Percentiles rank a stretch among this genome's conserved stretches.
Conservation (phyloP, 1,284 basidiomycete species). For the Cutaneotrichosporon sp. region DNA sequence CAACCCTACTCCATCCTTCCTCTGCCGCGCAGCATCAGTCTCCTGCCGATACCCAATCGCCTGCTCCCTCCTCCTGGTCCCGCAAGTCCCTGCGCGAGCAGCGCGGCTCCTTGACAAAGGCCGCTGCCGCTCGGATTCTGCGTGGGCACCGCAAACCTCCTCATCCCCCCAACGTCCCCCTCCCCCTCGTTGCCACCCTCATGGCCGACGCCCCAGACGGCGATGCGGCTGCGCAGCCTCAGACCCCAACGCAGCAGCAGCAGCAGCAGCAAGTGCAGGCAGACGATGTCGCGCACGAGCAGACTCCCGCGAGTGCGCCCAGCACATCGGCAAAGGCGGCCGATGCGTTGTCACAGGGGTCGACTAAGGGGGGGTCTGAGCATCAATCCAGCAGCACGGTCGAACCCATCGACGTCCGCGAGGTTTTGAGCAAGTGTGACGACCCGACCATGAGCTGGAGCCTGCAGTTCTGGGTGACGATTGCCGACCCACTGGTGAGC, state of each 20-base stretch:
- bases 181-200: not conserved
- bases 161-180: not conserved
- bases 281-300: too few relatives aligned
- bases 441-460: slow-evolving; percentile 43
- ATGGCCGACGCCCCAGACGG: not conserved
- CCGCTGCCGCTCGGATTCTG: slow-evolving; percentile 2
- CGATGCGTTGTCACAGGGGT: not conserved
- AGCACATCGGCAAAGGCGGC: too few relatives aligned
- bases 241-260: too few relatives aligned
- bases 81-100: too few relatives aligned
- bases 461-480: slow-evolving; percentile 46
- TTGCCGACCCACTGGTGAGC: slow-evolving; percentile 43
- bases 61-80: too few relatives aligned
- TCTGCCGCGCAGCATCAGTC: too few relatives aligned
- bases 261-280: too few relatives aligned
- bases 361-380: not conserved
- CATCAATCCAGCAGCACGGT: not conserved
- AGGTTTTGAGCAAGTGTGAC: slow-evolving; percentile 35
- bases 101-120: not conserved
- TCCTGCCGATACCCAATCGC: too few relatives aligned
- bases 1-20: too few relatives aligned
- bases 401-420: slow-evolving; percentile 26
- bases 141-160: slow-evolving; percentile 2
- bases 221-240: not conserved
- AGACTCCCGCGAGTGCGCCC: too few relatives aligned